A percentile compares a stretch with the other conserved stretches of the same genome.
These are phyloP conservation scores for Sugiyamaella neomexicana DNA, from an alignment of 1,139 yeast genomes.

Conservation along the genomic window DNA sequence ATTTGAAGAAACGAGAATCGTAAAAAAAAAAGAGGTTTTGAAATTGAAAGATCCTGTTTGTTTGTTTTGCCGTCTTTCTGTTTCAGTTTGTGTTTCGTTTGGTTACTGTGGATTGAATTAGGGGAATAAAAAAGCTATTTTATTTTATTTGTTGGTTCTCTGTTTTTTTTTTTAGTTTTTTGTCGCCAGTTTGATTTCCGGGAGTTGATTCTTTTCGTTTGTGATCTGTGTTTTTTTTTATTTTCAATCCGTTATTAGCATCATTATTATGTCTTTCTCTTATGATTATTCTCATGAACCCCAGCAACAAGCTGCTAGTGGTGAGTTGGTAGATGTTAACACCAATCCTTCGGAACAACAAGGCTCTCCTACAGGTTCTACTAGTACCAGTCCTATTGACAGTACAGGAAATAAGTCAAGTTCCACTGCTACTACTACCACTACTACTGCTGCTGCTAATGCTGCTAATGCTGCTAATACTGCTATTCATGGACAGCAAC, in stretches of 20 bases:
- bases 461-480: background rate
- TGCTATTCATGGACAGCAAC: background rate
- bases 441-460: background rate
- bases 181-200: slow-evolving; percentile 6
- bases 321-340: slow-evolving; percentile 5
- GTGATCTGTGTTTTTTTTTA: slow-evolving; percentile 1
- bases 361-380: background rate
- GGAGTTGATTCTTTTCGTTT: background rate
- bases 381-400: background rate
- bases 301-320: slow-evolving; percentile 8
- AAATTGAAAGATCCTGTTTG: too few species aligned
- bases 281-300: slow-evolving; percentile 15
- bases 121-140: background rate
- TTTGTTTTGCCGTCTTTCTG: background rate
- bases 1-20: background rate
- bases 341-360: background rate
- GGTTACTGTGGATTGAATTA: background rate
- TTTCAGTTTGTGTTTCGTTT: background rate
- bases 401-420: background rate
- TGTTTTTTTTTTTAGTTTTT: background rate
- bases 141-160: background rate
- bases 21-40: too few species aligned
- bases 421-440: too few species aligned
- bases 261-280: slow-evolving; percentile 14
- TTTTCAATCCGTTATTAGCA: background rate